Conservation (phyloP, 2,329 filamentous ascomycete species). For the Fusarium albosuccineum region DNA sequence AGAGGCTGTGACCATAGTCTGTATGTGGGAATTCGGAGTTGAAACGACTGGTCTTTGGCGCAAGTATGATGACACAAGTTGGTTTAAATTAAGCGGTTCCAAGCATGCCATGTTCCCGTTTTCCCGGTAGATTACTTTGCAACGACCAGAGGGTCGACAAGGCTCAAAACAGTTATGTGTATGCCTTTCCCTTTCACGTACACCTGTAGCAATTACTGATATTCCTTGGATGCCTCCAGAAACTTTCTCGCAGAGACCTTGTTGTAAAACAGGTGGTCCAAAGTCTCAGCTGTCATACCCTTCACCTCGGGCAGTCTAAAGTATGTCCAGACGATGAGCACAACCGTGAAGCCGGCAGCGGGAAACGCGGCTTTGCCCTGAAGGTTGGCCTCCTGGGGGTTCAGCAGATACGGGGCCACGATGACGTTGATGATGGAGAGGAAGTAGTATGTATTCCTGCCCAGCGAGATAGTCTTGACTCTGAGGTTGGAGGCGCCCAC, state of each 20-base stretch:
- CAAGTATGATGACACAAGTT: background rate
- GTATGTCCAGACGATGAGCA: conserved; percentile 15
- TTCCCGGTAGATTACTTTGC: too few relatives aligned
- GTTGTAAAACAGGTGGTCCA: background rate
- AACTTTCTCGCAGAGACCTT: background rate
- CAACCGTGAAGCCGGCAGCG: conserved; percentile 2
- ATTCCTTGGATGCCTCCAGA: background rate
- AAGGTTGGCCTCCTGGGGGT: conserved; percentile 13
- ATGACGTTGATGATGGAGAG: conserved; percentile 14
- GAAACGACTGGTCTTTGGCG: conserved; percentile 14
- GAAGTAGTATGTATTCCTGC: conserved; percentile 21
- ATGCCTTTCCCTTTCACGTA: too few relatives aligned
- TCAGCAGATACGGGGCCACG: conserved; percentile 21
- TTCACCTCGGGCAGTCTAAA: conserved; percentile 23
- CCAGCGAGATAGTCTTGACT: conserved; percentile 19
- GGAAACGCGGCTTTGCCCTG: conserved; percentile 20
- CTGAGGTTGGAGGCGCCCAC: conserved; percentile 12
- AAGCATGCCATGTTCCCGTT: too few relatives aligned
- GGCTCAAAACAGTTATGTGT: too few relatives aligned
- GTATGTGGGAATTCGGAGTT: conserved; percentile 6
- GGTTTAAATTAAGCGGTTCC: background rate
- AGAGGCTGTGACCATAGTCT: conserved; percentile 13
- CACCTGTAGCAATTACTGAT: background rate
- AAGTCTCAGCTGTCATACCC: background rate
- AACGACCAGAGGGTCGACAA: too few relatives aligned